Evolutionary conservation across 208 protist species (phyloP).

Genomic region (Spongospora subterranea): DNA sequence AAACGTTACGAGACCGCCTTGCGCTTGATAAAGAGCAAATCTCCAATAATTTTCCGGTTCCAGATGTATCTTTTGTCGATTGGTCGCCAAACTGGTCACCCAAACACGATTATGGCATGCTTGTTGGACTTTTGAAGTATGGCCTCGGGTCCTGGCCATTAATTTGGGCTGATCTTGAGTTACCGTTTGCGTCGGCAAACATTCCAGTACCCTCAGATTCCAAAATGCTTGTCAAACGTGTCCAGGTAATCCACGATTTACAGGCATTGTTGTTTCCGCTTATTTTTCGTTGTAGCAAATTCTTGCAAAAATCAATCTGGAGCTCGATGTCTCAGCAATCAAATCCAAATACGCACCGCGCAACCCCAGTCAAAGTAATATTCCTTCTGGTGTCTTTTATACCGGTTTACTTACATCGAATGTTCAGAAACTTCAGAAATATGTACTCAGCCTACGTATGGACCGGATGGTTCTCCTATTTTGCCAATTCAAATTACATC

Average conservation of each 20-base stretch:
- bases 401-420: neutral
- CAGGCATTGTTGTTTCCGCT: neutral
- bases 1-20: neutral
- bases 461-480: neutral
- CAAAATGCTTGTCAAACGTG: conserved; percentile 12
- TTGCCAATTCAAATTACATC: conserved; percentile 41
- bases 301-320: neutral
- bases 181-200: neutral
- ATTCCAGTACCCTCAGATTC: neutral
- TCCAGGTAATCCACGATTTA: neutral
- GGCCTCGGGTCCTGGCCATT: neutral
- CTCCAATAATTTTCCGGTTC: neutral
- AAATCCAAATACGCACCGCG: conserved; percentile 13
- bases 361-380: conserved; percentile 5
- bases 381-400: neutral
- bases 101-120: neutral
- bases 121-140: neutral
- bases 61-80: neutral
- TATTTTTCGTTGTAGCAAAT: neutral
- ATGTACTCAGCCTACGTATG: neutral
- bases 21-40: neutral
- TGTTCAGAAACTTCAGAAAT: neutral
- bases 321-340: neutral
- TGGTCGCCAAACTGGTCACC: neutral
- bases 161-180: neutral